phyloP scores from a whole-genome alignment of 2,329 filamentous ascomycete genomes.

The Diaporthe ampelina region DNA sequence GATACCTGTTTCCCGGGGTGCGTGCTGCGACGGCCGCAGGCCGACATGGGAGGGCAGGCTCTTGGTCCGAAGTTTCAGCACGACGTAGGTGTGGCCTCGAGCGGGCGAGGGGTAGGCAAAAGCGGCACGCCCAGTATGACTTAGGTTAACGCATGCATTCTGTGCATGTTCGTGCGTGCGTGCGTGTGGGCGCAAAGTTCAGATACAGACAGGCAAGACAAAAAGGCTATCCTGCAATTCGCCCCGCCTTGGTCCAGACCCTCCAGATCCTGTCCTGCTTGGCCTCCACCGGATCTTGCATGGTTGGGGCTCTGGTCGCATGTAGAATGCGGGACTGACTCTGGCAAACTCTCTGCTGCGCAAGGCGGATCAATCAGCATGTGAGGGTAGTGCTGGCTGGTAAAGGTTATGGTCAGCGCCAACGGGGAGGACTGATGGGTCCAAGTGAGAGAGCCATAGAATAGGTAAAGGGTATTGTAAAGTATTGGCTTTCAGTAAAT shows the following conservation, averaged over 20 bases:
- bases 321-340: slow-evolving; percentile 19
- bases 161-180: background rate
- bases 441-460: background rate
- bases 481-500: slow-evolving; percentile 41
- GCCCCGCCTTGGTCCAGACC: slow-evolving; percentile 4
- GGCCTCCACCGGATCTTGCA: background rate
- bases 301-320: slow-evolving; percentile 7
- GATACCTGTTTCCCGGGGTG: slow-evolving; percentile 4
- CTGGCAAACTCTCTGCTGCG: slow-evolving; percentile 19
- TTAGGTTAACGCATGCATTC: background rate
- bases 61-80: slow-evolving; percentile 28
- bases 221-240: slow-evolving; percentile 12
- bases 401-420: background rate
- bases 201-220: background rate
- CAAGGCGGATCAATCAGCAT: background rate
- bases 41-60: background rate
- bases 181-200: background rate
- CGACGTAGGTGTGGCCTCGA: slow-evolving; percentile 6
- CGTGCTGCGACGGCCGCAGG: slow-evolving; percentile 14
- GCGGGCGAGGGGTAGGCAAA: background rate
- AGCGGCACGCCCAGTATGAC: background rate
- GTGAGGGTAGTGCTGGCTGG: background rate
- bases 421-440: background rate
- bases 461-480: slow-evolving; percentile 13
- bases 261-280: background rate